These are phyloP conservation scores for Aspergillus texensis DNA, from an alignment of 2,329 filamentous ascomycete species.

Conservation along the genomic window DNA sequence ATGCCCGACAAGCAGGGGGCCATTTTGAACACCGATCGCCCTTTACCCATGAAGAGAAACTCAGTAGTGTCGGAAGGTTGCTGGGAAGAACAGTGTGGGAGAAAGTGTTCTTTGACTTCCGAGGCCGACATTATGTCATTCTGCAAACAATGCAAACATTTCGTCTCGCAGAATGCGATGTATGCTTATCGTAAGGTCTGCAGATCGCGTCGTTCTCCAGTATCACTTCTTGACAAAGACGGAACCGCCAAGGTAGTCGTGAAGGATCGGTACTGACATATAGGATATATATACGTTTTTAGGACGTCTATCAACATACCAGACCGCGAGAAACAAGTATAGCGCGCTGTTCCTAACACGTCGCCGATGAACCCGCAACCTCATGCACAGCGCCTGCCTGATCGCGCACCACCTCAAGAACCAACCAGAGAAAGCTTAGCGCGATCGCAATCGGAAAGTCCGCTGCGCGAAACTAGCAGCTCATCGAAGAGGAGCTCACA, in stretches of 20 bases:
- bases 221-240: neutral
- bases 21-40: slow-evolving; percentile 22
- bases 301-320: slow-evolving; percentile 41
- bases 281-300: neutral
- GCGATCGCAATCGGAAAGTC: slow-evolving; percentile 62
- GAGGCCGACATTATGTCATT: slow-evolving; percentile 35
- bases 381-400: slow-evolving; percentile 30
- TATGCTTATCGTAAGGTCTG: slow-evolving; percentile 1
- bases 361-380: slow-evolving; percentile 40
- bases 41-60: slow-evolving; percentile 23
- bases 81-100: slow-evolving; percentile 14
- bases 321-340: slow-evolving; percentile 67
- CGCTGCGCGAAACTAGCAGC: slow-evolving; percentile 50
- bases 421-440: slow-evolving; percentile 67
- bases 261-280: neutral
- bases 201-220: neutral
- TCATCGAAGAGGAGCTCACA: slow-evolving; percentile 38
- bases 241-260: neutral
- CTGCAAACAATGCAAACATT: slow-evolving; percentile 43
- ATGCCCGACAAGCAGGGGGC: neutral
- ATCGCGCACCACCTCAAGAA: slow-evolving; percentile 65
- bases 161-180: neutral
- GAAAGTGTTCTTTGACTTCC: neutral
- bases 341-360: slow-evolving; percentile 48
- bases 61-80: slow-evolving; percentile 27